phyloP scores from a whole-genome alignment of 495 filamentous ascomycete species.

The Lasiosphaeriaceae sp. region DNA sequence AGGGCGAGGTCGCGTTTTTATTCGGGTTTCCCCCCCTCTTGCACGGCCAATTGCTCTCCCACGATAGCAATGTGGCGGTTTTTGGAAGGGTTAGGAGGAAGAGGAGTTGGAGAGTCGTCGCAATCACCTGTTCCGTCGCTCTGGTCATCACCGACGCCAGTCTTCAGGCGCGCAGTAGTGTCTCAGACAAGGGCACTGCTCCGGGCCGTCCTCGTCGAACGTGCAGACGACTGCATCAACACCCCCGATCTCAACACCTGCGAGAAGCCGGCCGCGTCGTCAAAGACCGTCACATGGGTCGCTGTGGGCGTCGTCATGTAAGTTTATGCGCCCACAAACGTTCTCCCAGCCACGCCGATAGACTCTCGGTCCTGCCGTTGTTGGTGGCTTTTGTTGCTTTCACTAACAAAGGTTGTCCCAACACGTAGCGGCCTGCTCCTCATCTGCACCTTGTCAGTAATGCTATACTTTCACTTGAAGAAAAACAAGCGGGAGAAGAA shows the following conservation, averaged over 20 bases:
- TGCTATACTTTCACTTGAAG: conserved; percentile 23
- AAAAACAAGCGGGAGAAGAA: conserved; percentile 18
- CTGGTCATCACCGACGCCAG: background rate
- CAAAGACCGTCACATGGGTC: conserved; percentile 17
- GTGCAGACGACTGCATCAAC: conserved; percentile 13
- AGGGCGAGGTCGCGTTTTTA: no score
- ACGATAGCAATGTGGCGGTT: no score
- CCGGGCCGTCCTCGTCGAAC: conserved; percentile 10
- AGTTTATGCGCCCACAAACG: conserved; percentile 1
- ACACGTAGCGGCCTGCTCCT: conserved; percentile 22
- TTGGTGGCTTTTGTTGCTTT: background rate
- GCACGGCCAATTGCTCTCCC: no score
- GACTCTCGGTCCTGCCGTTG: background rate
- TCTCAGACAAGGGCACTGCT: background rate
- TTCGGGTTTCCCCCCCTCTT: no score
- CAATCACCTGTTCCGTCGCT: conserved; percentile 6
- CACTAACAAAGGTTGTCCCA: background rate
- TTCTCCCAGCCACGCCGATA: background rate
- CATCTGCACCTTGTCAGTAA: conserved; percentile 8
- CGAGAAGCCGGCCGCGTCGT: conserved; percentile 26
- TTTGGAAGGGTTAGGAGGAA: background rate
- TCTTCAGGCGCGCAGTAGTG: conserved; percentile 13
- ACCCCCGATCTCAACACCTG: conserved; percentile 14
- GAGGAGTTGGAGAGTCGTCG: background rate
- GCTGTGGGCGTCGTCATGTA: conserved; percentile 25